Base-by-base conservation (phyloP, 192 early-diverging fungal species). In the Entophlyctis helioformis region DNA sequence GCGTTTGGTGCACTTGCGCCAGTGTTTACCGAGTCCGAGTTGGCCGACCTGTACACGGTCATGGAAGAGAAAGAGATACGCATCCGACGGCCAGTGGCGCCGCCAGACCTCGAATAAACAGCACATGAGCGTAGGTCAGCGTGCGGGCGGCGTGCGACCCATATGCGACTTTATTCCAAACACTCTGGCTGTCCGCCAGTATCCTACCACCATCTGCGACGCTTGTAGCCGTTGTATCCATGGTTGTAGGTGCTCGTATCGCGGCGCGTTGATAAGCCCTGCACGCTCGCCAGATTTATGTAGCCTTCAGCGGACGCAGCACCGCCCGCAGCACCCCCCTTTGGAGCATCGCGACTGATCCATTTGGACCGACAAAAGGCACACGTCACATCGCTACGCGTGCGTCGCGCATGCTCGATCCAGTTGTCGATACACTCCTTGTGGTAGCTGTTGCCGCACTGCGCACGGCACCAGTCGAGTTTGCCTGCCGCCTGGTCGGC, bases 41-140 rank as follows among this genome's bases (percentile, higher is more conserved):
- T 69, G 34, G 44, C 55, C 32, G 73, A 81, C 24, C 48, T 78
- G 10, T 42, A 66, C 15, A 56, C 59, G 19, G 45, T 80, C 15
- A 76, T 83, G 63, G 66, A 80, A 50, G 78, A 81, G 44, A 83
- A 81, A 45, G 81, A 81, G 36, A 54, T 83, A 7, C 59, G 81
- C 27, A 46, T 76, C 28, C 59, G 74, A 26, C 18, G 20, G n/a
- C n/a, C n/a, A n/a, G n/a, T n/a, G n/a, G n/a, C n/a, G n/a, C n/a
- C n/a, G n/a, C n/a, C n/a, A n/a, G n/a, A n/a, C n/a, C n/a, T n/a
- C n/a, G n/a, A n/a, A n/a, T n/a, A n/a, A n/a, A n/a, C n/a, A n/a
- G n/a, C n/a, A n/a, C n/a, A n/a, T n/a, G n/a, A n/a, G n/a, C n/a
- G n/a, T n/a, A n/a, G n/a, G n/a, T n/a, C n/a, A n/a, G n/a, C n/a